Base-by-base conservation (phyloP, 345 rosid species). In the Cardiospermum halicacabum region DNA sequence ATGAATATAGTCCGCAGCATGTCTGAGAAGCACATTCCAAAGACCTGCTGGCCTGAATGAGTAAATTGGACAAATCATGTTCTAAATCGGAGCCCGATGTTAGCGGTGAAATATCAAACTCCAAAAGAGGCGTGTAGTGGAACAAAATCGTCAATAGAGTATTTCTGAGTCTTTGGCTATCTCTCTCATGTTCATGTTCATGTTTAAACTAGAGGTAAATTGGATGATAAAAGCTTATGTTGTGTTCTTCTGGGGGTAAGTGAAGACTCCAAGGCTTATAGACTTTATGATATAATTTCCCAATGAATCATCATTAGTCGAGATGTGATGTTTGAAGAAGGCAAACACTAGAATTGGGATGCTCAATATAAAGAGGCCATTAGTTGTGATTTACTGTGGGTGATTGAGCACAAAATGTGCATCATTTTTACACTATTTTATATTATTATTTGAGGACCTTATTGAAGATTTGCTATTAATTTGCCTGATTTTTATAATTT, bases 41-140 rank as follows among this genome's bases (percentile, higher is more conserved):
- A n/a, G n/a, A n/a, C n/a, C n/a, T n/a, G n/a, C n/a, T n/a, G 64
- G 68, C 31, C 48, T 2, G 73, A 62, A 25, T 61, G 48, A 5
- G 53, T 27, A 15, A 69, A 62, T 2, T 61, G 56, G 56, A 31
- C 55, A 2, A 30, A 27, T 11, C 24, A 60, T 30, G 39, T 69
- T 0, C 1, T 69, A 0, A 61, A 69, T 12, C 16, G 6, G 19
- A 28, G 53, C 3, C 15, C 65, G 12, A 61, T 21, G 1, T 11
- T 7, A 9, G 36, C 34, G 0, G 47, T 60, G 1, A 53, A 69
- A 7, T 13, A 61, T 1, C 40, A n/a, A 31, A 64, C 58, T 2
- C 73, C 19, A 1, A 37, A 69, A 36, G 66, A 68, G 4, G 16
- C 30, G 0, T 68, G 34, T 53, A 50, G 15, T 15, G 60, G 27